Conservation (phyloP, 148 eudicot species). For the Diospyros lotus region DNA sequence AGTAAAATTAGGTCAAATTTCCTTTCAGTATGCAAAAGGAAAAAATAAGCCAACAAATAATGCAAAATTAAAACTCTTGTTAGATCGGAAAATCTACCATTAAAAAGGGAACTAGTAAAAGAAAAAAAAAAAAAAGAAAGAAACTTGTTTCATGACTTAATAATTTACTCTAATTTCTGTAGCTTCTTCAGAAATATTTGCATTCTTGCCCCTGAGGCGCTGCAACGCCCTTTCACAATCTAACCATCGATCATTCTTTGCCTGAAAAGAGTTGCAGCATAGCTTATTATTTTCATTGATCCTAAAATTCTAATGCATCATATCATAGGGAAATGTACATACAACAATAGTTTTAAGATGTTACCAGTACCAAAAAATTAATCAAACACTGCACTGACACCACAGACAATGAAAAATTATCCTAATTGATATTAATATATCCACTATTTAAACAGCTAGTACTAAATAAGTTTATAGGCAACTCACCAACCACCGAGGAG, state of each 20-base stretch:
- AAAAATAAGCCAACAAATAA: background rate
- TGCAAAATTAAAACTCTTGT: background rate
- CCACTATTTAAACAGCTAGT: background rate
- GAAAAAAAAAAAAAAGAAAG: background rate
- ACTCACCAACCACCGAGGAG: slow-evolving; percentile 81
- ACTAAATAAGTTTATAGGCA: slow-evolving; percentile 7
- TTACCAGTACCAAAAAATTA: background rate
- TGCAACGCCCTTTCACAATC: slow-evolving; percentile 54
- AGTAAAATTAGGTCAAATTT: background rate
- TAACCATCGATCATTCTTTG: slow-evolving; percentile 44
- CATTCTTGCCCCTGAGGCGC: slow-evolving; percentile 45
- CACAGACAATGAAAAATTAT: background rate
- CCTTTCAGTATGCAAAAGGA: background rate
- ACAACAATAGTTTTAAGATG: background rate
- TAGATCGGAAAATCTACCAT: background rate
- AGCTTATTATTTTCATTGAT: background rate
- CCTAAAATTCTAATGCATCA: background rate
- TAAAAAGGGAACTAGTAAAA: background rate
- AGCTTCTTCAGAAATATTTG: slow-evolving; percentile 51
- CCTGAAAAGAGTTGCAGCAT: slow-evolving; percentile 34
- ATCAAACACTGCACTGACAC: background rate
- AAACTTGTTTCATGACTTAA: background rate
- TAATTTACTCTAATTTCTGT: slow-evolving; percentile 53
- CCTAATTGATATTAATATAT: background rate
- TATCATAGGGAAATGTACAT: background rate